Evolutionary conservation across 2,329 filamentous ascomycete species (phyloP), one percentile per base, ranked within the genome.

Genomic region (Cryphonectria nitschkei): DNA sequence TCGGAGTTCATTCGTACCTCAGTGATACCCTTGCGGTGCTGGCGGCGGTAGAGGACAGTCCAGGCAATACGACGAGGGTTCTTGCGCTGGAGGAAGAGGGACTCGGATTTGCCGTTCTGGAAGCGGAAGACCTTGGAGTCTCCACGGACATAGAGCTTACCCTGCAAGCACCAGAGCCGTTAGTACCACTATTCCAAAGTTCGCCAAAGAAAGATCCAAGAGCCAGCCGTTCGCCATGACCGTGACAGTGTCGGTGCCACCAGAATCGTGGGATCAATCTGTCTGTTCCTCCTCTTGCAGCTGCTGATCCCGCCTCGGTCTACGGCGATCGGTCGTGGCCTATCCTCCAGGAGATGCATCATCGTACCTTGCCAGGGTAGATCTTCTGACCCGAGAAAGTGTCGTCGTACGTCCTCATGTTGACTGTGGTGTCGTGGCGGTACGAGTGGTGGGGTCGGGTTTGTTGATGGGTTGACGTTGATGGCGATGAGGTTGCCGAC

Each of bases 101-200:
- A 97, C 89, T 99, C 96, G 87, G 94, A 95, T 89, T 99, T 99
- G 89, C 96, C 94, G 88, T 97, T 98, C 88, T 97, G 94, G 93
- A 99, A 99, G 84, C 96, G 95, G 93, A 99, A 99, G 90, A 98
- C 91, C 90, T 98, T 99, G 94, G 93, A 97, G 90, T 99, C 96
- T 84, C 95, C 95, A 86, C 96, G 94, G 90, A 99, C 89, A 89
- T 95, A 99, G 88, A 99, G 93, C 90, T 98, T 98, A 89, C 96
- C 96, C 96, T 98, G 83, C 82, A 81, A 66, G 70, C 67, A 34
- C 73, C 73, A 74, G 66, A 67, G 73, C 64, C 63, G 75, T 81
- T 76, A 81, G 80, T 72, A 72, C 72, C 72, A 67, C 65, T 58
- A 50, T 63, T 46, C 46, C 43, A 58, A 22, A 4, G 14, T 62